phyloP scores from a whole-genome alignment of 2,329 filamentous ascomycete species.

The Penicillium sp. region DNA sequence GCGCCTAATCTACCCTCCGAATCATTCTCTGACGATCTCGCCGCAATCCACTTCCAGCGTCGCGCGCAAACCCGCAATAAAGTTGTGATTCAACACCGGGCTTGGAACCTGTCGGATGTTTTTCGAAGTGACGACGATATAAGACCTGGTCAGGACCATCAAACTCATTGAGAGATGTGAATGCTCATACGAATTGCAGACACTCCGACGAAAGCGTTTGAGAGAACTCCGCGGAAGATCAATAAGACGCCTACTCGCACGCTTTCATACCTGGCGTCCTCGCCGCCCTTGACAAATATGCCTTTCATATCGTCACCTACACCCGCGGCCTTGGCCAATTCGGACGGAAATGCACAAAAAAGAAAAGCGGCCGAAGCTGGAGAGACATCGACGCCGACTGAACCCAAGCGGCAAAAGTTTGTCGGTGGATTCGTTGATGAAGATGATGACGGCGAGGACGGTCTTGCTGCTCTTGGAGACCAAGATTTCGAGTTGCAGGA shows the following conservation, averaged over 20 bases:
- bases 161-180: not conserved
- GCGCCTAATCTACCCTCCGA: constrained; percentile 28
- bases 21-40: constrained; percentile 41
- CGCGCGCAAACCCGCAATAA: constrained; percentile 36
- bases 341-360: constrained; percentile 37
- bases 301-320: constrained; percentile 44
- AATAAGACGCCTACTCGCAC: constrained; percentile 13
- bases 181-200: constrained; percentile 22
- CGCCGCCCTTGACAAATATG: constrained; percentile 36
- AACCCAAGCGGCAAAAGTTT: constrained; percentile 42
- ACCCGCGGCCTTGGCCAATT: constrained; percentile 36
- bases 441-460: constrained; percentile 38
- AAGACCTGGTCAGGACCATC: constrained; percentile 29
- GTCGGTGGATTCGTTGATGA: constrained; percentile 45
- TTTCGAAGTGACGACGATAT: constrained; percentile 45
- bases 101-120: constrained; percentile 43
- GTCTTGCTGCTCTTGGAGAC: constrained; percentile 27
- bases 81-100: constrained; percentile 44
- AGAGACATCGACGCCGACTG: constrained; percentile 23
- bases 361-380: constrained; percentile 36
- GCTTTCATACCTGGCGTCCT: constrained; percentile 30
- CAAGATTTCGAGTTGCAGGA: constrained; percentile 32
- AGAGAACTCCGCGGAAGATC: constrained; percentile 11
- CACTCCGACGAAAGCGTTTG: constrained; percentile 36
- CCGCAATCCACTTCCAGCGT: constrained; percentile 37